Evolutionary conservation across 306 rosid genomes (phyloP).

Genomic region (Sesbania bispinosa): DNA sequence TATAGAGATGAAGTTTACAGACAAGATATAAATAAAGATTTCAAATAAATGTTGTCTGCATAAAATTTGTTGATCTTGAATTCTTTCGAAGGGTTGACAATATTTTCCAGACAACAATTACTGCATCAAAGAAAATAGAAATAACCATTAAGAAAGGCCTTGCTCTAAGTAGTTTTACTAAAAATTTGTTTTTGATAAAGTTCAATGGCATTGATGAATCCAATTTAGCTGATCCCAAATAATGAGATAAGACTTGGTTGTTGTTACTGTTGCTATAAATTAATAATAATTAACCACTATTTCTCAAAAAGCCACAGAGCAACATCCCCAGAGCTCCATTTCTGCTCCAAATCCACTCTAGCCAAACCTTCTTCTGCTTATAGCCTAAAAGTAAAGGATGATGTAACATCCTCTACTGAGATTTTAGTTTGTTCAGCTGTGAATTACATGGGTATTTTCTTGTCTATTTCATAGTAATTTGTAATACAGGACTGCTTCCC

Average conservation of each 20-base stretch:
- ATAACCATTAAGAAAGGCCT: background rate
- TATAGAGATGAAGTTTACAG: background rate
- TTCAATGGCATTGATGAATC: background rate
- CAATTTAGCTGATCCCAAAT: background rate
- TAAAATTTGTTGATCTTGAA: background rate
- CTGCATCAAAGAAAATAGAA: background rate
- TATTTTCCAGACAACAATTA: background rate
- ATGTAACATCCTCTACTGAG: background rate
- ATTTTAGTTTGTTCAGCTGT: no score
- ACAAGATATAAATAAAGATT: background rate
- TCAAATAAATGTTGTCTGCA: conserved; percentile 11
- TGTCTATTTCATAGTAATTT: background rate
- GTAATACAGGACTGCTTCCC: background rate
- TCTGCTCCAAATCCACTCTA: conserved; percentile 1
- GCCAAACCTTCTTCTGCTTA: background rate
- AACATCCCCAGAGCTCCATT: background rate
- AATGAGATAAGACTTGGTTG: background rate
- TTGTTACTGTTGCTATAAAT: background rate
- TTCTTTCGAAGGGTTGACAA: background rate
- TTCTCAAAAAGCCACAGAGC: background rate
- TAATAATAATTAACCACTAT: background rate
- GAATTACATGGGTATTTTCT: background rate
- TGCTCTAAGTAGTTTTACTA: background rate
- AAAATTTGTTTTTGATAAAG: background rate
- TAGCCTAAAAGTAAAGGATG: conserved; percentile 14